A percentile compares a stretch with the other conserved stretches of the same genome.
phyloP scores from a whole-genome alignment of 2,329 filamentous ascomycete genomes.

The Apiospora kogelbergensis region DNA sequence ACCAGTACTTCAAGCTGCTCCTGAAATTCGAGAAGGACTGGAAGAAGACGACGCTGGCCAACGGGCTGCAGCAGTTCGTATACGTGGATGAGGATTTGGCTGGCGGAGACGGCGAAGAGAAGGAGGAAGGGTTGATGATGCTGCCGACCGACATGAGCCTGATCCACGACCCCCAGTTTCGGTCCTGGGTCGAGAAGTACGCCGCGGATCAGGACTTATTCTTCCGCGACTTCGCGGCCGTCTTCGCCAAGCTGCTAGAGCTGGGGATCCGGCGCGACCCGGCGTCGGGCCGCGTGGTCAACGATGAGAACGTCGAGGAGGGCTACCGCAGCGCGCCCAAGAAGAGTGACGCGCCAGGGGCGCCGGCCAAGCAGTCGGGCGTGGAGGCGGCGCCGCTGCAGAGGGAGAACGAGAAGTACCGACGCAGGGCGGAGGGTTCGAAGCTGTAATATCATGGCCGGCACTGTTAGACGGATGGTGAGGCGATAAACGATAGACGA shows the following conservation, averaged over 20 bases:
- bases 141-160: constrained; percentile 63
- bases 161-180: constrained; percentile 51
- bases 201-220: constrained; percentile 61
- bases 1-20: constrained; percentile 36
- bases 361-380: constrained; percentile 25
- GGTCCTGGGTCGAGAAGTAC: constrained; percentile 57
- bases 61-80: constrained; percentile 48
- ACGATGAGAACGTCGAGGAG: constrained; percentile 57
- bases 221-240: constrained; percentile 59
- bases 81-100: constrained; percentile 59
- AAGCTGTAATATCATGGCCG: constrained; percentile 31
- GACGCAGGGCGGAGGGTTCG: constrained; percentile 32
- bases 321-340: constrained; percentile 48
- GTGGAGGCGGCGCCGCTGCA: constrained; percentile 41
- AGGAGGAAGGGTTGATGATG: constrained; percentile 63
- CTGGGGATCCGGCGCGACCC: constrained; percentile 60
- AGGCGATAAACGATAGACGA: neutral
- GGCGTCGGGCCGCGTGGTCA: constrained; percentile 49
- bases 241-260: constrained; percentile 61
- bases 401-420: constrained; percentile 35
- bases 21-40: constrained; percentile 29
- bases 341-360: constrained; percentile 46
- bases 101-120: constrained; percentile 47
- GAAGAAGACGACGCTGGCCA: constrained; percentile 27
- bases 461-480: neutral